Conservation (phyloP, 805 yeast genomes). For the Candida stauntonica region DNA sequence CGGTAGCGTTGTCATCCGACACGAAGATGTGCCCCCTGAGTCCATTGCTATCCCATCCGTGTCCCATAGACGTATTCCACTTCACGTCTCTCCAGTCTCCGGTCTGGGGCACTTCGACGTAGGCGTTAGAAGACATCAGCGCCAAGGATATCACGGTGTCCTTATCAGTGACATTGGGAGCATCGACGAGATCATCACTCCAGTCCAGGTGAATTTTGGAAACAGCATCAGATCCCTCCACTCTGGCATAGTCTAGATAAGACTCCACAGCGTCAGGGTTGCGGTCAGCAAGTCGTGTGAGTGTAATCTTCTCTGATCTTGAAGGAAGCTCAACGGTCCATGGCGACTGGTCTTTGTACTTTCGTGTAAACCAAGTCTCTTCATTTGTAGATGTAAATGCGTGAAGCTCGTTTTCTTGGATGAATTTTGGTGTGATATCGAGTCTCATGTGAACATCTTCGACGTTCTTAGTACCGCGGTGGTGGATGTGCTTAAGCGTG, state of each 20-base stretch:
- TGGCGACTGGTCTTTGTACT: conserved; percentile 33
- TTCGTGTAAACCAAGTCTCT: conserved; percentile 12
- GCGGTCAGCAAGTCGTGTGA: conserved; percentile 40
- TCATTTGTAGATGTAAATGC: conserved; percentile 1
- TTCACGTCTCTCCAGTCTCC: conserved; percentile 88
- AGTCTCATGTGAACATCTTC: conserved; percentile 43
- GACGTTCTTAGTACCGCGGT: conserved; percentile 50
- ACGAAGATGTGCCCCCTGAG: conserved; percentile 88
- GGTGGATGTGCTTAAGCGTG: conserved; percentile 53
- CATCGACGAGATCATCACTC: conserved; percentile 48
- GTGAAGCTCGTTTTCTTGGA: conserved; percentile 19
- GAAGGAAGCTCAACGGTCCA: conserved; percentile 34
- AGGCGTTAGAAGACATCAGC: conserved; percentile 85
- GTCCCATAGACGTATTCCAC: conserved; percentile 52
- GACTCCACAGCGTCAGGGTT: conserved; percentile 63
- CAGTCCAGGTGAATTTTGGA: conserved; percentile 53
- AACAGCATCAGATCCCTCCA: conserved; percentile 31
- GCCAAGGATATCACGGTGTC: conserved; percentile 75
- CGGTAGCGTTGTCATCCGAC: conserved; percentile 49
- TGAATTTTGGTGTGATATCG: conserved; percentile 43
- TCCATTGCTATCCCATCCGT: conserved; percentile 87
- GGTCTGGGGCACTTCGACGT: conserved; percentile 67
- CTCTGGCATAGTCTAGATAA: conserved; percentile 51
- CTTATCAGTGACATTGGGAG: conserved; percentile 75
- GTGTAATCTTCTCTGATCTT: conserved; percentile 19